Base-by-base conservation (phyloP, 163 green algal genomes). In the Chlorella variabilis region DNA sequence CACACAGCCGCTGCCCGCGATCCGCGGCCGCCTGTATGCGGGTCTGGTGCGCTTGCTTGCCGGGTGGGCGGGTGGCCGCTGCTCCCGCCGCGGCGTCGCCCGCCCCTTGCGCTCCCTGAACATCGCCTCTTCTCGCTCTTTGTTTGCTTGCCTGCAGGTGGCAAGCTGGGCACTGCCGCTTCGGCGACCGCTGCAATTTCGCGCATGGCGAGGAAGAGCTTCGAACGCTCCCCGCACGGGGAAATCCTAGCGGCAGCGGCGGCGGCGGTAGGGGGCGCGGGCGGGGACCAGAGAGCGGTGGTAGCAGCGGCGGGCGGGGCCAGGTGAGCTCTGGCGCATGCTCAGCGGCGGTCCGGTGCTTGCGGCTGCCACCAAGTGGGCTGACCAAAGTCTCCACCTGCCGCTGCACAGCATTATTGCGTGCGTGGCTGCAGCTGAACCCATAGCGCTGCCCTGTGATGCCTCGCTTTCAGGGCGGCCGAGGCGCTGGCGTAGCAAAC, bases 171-270 rank as follows among this genome's bases (percentile, higher is more conserved):
- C 85, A 95, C 48, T 98, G 94, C 79, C 84, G 92, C 5, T 98
- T 97, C 76, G 94, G 88, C 34, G 85, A 93, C 59, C 58, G 85
- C 48, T 98, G 94, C 85, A 98, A 98, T 71, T 98, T 97, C 85
- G 94, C 94, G 18, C 94, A 98, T 66, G 93, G 93, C 18, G 91
- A 97, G n/a, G 78, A 91, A 9, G 91, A 97, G 87, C 88, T 97
- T 9, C 66, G 91, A 20, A 75, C 87, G 29, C 39, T 93, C 34
- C 90, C 90, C 20, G 82, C 86, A n/a, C n/a, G n/a, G 27, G 75
- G 88, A 61, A 75, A 29, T 63, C 23, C 23, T 33, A 63, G 54
- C 54, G 42, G 68, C 1, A 71, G 65, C 3, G n/a, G 65, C 18
- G 78, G 86, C 56, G 21, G 58, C 29, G 85, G 83, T 1, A 33